Conservation (phyloP, 306 rosid species). For the Elaeagnus macrophylla region DNA sequence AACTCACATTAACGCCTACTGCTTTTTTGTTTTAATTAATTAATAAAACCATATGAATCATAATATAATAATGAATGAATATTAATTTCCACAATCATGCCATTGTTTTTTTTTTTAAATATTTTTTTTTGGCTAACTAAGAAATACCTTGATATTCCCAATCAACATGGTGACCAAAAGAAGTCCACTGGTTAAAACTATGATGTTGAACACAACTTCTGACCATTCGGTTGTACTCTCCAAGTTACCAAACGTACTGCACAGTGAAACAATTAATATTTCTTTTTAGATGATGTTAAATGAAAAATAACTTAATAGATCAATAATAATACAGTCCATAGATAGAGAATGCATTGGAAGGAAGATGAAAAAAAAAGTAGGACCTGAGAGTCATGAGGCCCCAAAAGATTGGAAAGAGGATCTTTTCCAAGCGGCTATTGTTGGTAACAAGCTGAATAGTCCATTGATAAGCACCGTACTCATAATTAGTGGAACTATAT, state of each 20-base stretch:
- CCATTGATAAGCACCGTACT: conserved; percentile 79
- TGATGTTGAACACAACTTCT: conserved; percentile 83
- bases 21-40: no score
- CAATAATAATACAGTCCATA: no score
- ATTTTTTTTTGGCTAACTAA: neutral
- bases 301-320: neutral
- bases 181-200: conserved; percentile 82
- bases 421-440: conserved; percentile 66
- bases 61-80: no score
- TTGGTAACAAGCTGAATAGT: conserved; percentile 76
- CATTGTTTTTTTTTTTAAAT: no score
- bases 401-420: conserved; percentile 85
- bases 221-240: conserved; percentile 84
- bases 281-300: neutral
- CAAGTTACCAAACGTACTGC: conserved; percentile 85
- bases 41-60: no score
- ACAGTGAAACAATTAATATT: no score
- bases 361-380: neutral
- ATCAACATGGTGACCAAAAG: conserved; percentile 88
- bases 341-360: no score
- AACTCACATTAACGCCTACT: neutral
- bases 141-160: conserved; percentile 78
- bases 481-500: conserved; percentile 39
- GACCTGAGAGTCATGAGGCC: conserved; percentile 97
- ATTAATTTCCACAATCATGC: no score